Conservation (phyloP, 1,284 basidiomycete species). For the Peniophora sp. region DNA sequence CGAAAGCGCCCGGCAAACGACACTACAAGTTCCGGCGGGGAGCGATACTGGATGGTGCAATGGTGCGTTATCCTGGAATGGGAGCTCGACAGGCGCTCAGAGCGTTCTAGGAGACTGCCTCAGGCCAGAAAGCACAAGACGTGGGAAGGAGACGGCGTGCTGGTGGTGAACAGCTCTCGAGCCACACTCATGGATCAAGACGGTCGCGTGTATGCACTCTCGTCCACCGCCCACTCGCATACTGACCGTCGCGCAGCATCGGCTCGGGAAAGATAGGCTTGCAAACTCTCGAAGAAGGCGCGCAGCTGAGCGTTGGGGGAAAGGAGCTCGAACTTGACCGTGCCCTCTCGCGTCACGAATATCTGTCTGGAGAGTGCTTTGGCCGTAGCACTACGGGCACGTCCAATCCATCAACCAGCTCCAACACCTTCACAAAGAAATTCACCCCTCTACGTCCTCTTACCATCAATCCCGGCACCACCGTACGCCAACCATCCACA, state of each 20-base stretch:
- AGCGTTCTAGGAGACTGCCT: conserved; percentile 52
- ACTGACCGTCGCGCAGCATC: conserved; percentile 11
- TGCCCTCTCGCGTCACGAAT: conserved; percentile 47
- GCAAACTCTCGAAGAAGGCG: conserved; percentile 35
- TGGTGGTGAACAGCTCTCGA: conserved; percentile 41
- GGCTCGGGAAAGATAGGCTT: conserved; percentile 24
- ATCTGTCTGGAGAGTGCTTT: conserved; percentile 59
- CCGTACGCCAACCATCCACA: conserved; percentile 10
- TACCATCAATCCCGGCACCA: conserved; percentile 20
- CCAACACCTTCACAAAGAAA: conserved; percentile 27
- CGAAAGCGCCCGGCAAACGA: conserved; percentile 26
- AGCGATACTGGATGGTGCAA: conserved; percentile 62
- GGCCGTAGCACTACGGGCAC: conserved; percentile 21
- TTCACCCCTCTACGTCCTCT: conserved; percentile 36
- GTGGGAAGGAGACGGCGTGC: conserved; percentile 81
- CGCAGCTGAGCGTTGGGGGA: conserved; percentile 50
- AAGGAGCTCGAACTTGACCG: conserved; percentile 70
- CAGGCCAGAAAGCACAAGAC: conserved; percentile 88
- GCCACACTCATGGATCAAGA: conserved; percentile 54
- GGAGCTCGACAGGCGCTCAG: conserved; percentile 1
- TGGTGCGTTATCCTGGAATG: conserved; percentile 34
- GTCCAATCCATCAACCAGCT: conserved; percentile 13
- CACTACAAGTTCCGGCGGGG: conserved; percentile 13
- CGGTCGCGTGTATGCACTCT: conserved; percentile 43
- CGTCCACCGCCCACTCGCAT: conserved; percentile 12